These are phyloP conservation scores for Cladosporium sp. DNA, from an alignment of 2,329 filamentous ascomycete genomes.

Conservation along the genomic window DNA sequence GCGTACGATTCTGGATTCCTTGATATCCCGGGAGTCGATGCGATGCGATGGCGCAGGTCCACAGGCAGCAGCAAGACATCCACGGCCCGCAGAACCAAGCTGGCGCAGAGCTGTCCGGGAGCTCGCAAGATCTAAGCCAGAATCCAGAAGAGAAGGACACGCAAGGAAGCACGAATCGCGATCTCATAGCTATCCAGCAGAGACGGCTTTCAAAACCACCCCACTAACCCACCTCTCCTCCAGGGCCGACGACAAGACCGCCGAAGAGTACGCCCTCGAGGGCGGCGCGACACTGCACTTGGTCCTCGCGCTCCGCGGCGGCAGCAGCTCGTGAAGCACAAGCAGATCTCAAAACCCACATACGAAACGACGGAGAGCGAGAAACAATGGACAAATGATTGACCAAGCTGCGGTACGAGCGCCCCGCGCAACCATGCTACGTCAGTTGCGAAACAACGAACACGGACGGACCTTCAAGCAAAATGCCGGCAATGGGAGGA, in stretches of 20 bases:
- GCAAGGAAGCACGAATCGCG: not conserved
- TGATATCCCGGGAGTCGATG: no score
- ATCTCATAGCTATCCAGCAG: not conserved
- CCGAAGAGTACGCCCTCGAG: slow-evolving; percentile 84
- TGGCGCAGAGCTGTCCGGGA: not conserved
- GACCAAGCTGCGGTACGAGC: not conserved
- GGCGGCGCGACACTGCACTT: slow-evolving; percentile 92
- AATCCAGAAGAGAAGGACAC: not conserved
- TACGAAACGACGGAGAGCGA: not conserved
- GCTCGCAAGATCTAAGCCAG: not conserved
- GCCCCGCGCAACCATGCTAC: not conserved
- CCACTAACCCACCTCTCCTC: not conserved
- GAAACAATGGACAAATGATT: not conserved
- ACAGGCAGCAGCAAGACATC: not conserved
- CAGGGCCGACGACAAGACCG: slow-evolving; percentile 94
- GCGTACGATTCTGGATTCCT: not conserved
- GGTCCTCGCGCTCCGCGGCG: slow-evolving; percentile 89
- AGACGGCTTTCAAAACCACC: not conserved
- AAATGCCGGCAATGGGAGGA: not conserved
- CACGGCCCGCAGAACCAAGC: not conserved
- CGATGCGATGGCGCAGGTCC: not conserved
- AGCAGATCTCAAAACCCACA: not conserved
- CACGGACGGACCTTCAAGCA: not conserved
- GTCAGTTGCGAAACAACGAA: not conserved
- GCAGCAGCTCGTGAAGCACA: slow-evolving; percentile 39